phyloP scores from a whole-genome alignment of 2,329 filamentous ascomycete genomes.

The Aureobasidium sp. region DNA sequence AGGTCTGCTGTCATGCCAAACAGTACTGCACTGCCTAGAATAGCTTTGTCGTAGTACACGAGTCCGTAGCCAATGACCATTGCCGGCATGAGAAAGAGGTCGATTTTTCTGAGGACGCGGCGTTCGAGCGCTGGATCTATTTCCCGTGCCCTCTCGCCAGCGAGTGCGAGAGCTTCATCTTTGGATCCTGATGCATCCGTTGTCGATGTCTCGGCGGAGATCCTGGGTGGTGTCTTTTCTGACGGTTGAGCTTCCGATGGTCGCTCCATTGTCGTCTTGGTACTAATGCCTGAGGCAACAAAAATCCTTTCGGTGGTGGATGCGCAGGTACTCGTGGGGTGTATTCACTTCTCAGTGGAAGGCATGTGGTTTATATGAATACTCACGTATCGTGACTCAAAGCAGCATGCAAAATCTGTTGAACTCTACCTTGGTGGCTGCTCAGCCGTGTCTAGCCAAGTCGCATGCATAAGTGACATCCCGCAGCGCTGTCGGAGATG shows the following conservation, averaged over 20 bases:
- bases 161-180: constrained; percentile 51
- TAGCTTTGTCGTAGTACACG: constrained; percentile 64
- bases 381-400: not conserved
- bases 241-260: not conserved
- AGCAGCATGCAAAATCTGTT: not conserved
- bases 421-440: not conserved
- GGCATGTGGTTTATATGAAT: not conserved
- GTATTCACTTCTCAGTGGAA: too few species aligned
- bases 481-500: not conserved
- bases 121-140: constrained; percentile 49
- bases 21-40: constrained; percentile 62
- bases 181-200: constrained; percentile 28
- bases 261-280: not conserved
- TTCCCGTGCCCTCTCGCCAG: constrained; percentile 46
- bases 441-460: not conserved
- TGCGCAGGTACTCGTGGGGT: not conserved
- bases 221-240: not conserved
- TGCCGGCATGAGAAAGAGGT: constrained; percentile 57
- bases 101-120: constrained; percentile 57
- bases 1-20: constrained; percentile 71
- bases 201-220: not conserved
- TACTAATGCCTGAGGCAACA: not conserved
- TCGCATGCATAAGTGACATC: not conserved
- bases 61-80: constrained; percentile 58
- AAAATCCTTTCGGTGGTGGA: not conserved